Base-by-base conservation (phyloP, 352 stramenopile species). In the Phytophthora melonis region DNA sequence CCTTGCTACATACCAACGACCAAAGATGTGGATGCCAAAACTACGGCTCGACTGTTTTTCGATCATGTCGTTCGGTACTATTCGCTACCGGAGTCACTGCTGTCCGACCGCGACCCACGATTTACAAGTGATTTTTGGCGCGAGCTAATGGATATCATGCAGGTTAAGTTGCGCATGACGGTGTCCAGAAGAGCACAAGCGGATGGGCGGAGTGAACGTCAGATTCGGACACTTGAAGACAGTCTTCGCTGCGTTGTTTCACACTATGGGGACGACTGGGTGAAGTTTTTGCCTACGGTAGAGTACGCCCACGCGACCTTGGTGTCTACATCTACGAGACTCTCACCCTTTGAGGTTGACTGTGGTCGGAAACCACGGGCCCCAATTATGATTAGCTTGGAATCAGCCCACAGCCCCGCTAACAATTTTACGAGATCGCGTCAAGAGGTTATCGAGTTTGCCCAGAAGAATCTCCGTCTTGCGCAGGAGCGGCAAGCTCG, bases 131-230 rank as follows among this genome's bases (percentile, higher is more conserved):
- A 62, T 3, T 72, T 67, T 45, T 72, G 50, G 57, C 49, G 32
- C n/a, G 41, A 30, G n/a, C 19, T 66, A 25, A 72, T 63, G 66
- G 6, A 2, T 23, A 60, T 53, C 39, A 63, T 72, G 49, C 18
- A 57, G 21, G 58, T 72, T 0, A 55, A 62, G 18, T 25, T 54
- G 14, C 14, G 66, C 9, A 72, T 72, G 66, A 72, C 66, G 10
- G 57, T 63, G 16, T 50, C 57, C 10, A 53, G 45, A 4, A 49
- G 66, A 30, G 58, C 50, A 14, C 50, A 72, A 32, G 66, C 49
- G 10, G 66, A 66, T 21, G 50, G 58, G 3, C 58, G 34, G 3
- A 66, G 36, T 16, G 56, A 65, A 65, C 45, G 56, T 7, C 45
- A 61, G 41, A 58, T 58, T 47, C 11, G 57, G 45, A 63, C 50